Conservation (phyloP, 2,329 filamentous ascomycete species). For the Rachicladosporium sp. region DNA sequence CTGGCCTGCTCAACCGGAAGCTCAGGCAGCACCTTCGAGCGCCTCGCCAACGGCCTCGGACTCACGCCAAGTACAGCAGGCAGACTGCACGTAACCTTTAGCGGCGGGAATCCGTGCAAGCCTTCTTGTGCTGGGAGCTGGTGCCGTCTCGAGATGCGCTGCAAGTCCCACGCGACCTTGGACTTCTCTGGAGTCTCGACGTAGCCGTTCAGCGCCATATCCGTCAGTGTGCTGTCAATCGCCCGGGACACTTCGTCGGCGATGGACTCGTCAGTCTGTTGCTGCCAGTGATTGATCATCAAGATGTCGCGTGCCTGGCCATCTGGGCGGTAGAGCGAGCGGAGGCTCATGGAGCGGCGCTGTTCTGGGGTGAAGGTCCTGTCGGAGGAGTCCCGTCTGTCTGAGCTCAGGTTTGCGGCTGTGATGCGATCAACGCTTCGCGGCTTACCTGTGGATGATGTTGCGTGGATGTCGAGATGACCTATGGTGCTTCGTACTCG, state of each 20-base stretch:
- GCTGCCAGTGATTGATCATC: neutral
- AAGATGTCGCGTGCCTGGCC: neutral
- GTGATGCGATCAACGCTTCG: neutral
- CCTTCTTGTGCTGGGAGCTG: neutral
- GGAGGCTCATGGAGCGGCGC: neutral
- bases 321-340: neutral
- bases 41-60: neutral
- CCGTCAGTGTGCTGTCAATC: neutral
- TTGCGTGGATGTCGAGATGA: too few relatives aligned
- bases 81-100: neutral
- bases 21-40: neutral
- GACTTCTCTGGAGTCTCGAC: neutral
- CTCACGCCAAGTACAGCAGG: neutral
- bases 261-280: neutral
- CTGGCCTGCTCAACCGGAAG: too few relatives aligned
- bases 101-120: neutral
- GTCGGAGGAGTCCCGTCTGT: neutral
- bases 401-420: neutral
- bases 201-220: slow-evolving; percentile 1
- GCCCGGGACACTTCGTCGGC: neutral
- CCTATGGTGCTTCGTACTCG: too few relatives aligned
- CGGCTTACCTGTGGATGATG: too few relatives aligned
- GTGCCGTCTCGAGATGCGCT: neutral
- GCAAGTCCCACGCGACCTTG: neutral
- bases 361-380: neutral